These are phyloP conservation scores for Dioszegia hungarica DNA, from an alignment of 768 basidiomycete species.

Conservation along the genomic window DNA sequence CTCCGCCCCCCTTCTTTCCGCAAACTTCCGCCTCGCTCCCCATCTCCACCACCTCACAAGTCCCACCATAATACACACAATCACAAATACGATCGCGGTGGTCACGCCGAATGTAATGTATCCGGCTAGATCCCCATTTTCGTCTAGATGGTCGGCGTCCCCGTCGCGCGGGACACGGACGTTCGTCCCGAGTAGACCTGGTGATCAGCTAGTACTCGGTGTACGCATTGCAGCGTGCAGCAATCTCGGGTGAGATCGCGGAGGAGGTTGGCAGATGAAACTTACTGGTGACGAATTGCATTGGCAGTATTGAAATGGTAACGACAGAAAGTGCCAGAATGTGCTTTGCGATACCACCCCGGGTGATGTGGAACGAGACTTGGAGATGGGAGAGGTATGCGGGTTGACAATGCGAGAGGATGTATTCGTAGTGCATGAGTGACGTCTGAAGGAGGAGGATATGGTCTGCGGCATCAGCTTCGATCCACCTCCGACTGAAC, in stretches of 20 bases:
- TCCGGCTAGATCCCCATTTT: constrained; percentile 47
- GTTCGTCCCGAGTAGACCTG: constrained; percentile 69
- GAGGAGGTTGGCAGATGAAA: too few relatives aligned
- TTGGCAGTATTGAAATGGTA: constrained; percentile 62
- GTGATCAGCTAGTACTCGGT: not conserved
- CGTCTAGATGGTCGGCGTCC: constrained; percentile 19
- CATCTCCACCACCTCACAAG: constrained; percentile 65
- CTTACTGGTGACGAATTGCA: constrained; percentile 55
- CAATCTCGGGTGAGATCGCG: not conserved
- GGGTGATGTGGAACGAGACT: constrained; percentile 58
- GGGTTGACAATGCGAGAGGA: constrained; percentile 81
- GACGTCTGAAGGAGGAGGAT: constrained; percentile 81
- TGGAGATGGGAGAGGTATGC: constrained; percentile 75
- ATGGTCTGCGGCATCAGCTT: constrained; percentile 60
- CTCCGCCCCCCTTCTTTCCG: constrained; percentile 17
- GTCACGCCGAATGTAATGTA: constrained; percentile 60
- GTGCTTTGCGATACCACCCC: constrained; percentile 62
- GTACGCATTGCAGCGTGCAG: not conserved
- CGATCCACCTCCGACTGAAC: too few relatives aligned
- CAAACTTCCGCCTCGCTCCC: constrained; percentile 53
- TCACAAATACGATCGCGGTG: constrained; percentile 53
- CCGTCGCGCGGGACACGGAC: constrained; percentile 60
- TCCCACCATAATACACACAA: constrained; percentile 53
- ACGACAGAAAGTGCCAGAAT: constrained; percentile 65
- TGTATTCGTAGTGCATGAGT: constrained; percentile 77